Conservation (phyloP, 2,329 filamentous ascomycete species). For the Alternaria hordeiaustralica region DNA sequence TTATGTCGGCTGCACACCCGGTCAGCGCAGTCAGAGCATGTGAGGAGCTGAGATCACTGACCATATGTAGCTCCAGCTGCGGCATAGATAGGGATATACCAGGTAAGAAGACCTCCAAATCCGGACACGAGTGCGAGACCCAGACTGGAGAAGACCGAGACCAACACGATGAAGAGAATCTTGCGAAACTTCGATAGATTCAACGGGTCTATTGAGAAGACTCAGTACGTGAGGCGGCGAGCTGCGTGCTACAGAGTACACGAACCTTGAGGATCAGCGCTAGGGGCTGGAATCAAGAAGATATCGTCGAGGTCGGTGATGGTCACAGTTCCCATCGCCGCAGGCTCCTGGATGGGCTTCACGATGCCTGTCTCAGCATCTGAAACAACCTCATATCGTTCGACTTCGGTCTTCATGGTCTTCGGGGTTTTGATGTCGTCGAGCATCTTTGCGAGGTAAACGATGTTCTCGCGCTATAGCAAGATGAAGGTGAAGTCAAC, state of each 20-base stretch:
- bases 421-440: not conserved
- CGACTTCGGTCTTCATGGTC: not conserved
- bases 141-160: conserved; percentile 47
- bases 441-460: not conserved
- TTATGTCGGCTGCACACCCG: conserved; percentile 48
- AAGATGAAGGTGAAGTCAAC: not conserved
- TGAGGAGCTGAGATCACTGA: not conserved
- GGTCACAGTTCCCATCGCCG: conserved; percentile 39
- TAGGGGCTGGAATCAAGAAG: conserved; percentile 36
- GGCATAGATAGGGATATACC: conserved; percentile 51
- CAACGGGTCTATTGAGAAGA: conserved; percentile 34
- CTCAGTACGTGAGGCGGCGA: not conserved
- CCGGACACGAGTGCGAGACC: conserved; percentile 51
- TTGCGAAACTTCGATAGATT: conserved; percentile 40
- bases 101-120: conserved; percentile 51
- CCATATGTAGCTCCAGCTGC: conserved; percentile 10
- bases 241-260: not conserved
- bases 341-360: not conserved
- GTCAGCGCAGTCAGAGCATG: conserved; percentile 36
- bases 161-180: conserved; percentile 33
- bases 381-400: not conserved
- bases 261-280: conserved; percentile 37
- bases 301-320: conserved; percentile 35
- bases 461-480: not conserved
- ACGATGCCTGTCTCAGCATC: not conserved